Evolutionary conservation across 768 basidiomycete genomes (phyloP).

Genomic region (Rossbeevera mucosa): DNA sequence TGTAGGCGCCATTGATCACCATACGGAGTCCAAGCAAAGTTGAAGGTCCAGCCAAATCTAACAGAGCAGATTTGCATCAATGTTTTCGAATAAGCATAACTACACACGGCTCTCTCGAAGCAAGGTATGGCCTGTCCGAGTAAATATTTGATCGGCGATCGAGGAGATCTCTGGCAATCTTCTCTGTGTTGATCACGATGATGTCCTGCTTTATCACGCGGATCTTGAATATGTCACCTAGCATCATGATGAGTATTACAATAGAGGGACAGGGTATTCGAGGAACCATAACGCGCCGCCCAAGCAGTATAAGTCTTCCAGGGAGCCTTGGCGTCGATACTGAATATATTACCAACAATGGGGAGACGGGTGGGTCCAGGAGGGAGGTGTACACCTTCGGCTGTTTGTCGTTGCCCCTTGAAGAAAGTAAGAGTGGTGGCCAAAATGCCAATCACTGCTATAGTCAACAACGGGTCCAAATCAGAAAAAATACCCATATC

Average conservation of each 20-base stretch:
- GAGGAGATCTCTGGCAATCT: slow-evolving; percentile 26
- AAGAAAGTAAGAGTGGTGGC: not conserved
- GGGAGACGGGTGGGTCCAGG: slow-evolving; percentile 19
- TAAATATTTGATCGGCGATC: slow-evolving; percentile 26
- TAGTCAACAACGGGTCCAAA: not conserved
- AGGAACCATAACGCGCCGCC: slow-evolving; percentile 15
- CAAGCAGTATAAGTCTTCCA: slow-evolving; percentile 21
- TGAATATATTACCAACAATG: slow-evolving; percentile 14
- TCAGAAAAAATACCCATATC: not conserved
- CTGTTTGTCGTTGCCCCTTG: not conserved
- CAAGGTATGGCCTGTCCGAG: slow-evolving; percentile 23
- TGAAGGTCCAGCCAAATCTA: slow-evolving; percentile 23
- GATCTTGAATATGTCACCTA: slow-evolving; percentile 19
- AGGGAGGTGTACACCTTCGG: slow-evolving; percentile 5
- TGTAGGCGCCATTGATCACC: slow-evolving; percentile 23
- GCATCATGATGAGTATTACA: not conserved
- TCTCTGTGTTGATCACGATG: slow-evolving; percentile 24
- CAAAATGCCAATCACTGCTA: not conserved
- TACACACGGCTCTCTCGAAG: slow-evolving; percentile 14
- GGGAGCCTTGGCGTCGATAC: slow-evolving; percentile 14
- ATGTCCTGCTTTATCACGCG: slow-evolving; percentile 19
- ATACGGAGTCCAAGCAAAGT: slow-evolving; percentile 14
- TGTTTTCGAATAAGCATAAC: not conserved
- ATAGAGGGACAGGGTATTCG: not conserved
- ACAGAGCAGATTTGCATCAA: not conserved